These are phyloP conservation scores for Brassica carinata DNA, from an alignment of 345 rosid species.

Conservation along the genomic window DNA sequence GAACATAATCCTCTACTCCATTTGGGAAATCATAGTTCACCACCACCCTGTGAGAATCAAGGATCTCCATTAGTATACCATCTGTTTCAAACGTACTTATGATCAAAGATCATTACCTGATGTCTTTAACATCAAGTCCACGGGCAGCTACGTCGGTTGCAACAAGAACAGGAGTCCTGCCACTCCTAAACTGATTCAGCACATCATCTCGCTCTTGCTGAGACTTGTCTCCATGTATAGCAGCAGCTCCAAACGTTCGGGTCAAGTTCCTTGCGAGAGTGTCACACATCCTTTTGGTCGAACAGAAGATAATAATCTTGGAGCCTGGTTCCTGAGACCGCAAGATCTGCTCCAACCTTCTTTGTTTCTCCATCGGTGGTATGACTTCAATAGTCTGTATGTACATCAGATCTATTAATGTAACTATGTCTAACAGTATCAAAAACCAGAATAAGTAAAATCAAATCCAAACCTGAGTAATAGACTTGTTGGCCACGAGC, in stretches of 20 bases:
- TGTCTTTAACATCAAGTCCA: slow-evolving; percentile 89
- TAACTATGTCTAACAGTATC: neutral
- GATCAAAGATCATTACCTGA: slow-evolving; percentile 48
- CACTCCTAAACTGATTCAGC: slow-evolving; percentile 73
- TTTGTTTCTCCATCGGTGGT: slow-evolving; percentile 79
- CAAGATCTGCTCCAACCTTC: slow-evolving; percentile 83
- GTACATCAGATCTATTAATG: neutral
- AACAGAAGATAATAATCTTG: slow-evolving; percentile 77
- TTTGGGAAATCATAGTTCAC: slow-evolving; percentile 94
- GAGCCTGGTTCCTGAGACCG: slow-evolving; percentile 87
- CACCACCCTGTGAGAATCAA: slow-evolving; percentile 67
- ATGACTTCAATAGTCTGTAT: slow-evolving; percentile 72
- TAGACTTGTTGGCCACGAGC: slow-evolving; percentile 98
- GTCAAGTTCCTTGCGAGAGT: slow-evolving; percentile 70
- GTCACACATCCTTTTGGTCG: slow-evolving; percentile 91
- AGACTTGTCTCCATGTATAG: slow-evolving; percentile 91
- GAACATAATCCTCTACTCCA: slow-evolving; percentile 97
- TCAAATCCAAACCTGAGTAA: slow-evolving; percentile 73
- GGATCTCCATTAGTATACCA: neutral
- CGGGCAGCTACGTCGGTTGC: slow-evolving; percentile 97
- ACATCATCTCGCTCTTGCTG: slow-evolving; percentile 80
- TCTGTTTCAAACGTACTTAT: neutral
- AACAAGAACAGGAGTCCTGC: slow-evolving; percentile 82
- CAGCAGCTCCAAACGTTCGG: slow-evolving; percentile 76
- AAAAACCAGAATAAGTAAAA: too few species aligned